Conservation (phyloP, 352 stramenopile genomes). For the Phytophthora boehmeriae region DNA sequence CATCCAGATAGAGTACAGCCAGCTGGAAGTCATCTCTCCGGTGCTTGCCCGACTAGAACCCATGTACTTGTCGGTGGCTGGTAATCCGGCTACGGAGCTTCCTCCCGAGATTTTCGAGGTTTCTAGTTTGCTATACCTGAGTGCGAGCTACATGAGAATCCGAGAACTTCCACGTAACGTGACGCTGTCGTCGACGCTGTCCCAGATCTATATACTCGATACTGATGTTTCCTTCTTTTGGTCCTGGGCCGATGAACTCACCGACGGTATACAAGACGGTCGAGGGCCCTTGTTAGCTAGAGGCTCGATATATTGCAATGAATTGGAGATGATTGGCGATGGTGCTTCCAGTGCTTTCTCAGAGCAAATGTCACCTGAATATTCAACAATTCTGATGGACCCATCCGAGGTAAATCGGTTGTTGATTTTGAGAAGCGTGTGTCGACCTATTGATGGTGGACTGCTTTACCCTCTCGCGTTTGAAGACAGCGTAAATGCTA, state of each 20-base stretch:
- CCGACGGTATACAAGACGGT: neutral
- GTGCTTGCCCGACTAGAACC: constrained; percentile 19
- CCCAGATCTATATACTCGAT: constrained; percentile 5
- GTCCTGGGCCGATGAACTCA: constrained; percentile 13
- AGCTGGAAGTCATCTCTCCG: constrained; percentile 16
- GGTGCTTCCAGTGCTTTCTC: neutral
- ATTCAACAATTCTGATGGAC: constrained; percentile 18
- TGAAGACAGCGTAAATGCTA: constrained; percentile 20
- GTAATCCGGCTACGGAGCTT: constrained; percentile 29
- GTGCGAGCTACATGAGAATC: constrained; percentile 21
- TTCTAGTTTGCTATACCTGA: constrained; percentile 14
- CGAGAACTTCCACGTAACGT: constrained; percentile 25
- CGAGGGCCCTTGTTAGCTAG: neutral
- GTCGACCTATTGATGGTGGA: neutral
- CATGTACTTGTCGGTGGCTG: constrained; percentile 29
- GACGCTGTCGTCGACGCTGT: constrained; percentile 13
- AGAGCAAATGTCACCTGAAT: constrained; percentile 6
- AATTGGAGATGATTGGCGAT: constrained; percentile 8
- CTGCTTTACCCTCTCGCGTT: constrained; percentile 16
- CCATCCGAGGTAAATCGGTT: constrained; percentile 2
- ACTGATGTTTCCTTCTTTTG: constrained; percentile 28
- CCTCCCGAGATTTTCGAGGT: constrained; percentile 29
- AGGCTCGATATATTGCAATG: constrained; percentile 14
- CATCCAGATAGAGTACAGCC: constrained; percentile 33
- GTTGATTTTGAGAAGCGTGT: constrained; percentile 13